phyloP scores from a whole-genome alignment of 2,329 filamentous ascomycete genomes.

The Xylariaceae sp. region DNA sequence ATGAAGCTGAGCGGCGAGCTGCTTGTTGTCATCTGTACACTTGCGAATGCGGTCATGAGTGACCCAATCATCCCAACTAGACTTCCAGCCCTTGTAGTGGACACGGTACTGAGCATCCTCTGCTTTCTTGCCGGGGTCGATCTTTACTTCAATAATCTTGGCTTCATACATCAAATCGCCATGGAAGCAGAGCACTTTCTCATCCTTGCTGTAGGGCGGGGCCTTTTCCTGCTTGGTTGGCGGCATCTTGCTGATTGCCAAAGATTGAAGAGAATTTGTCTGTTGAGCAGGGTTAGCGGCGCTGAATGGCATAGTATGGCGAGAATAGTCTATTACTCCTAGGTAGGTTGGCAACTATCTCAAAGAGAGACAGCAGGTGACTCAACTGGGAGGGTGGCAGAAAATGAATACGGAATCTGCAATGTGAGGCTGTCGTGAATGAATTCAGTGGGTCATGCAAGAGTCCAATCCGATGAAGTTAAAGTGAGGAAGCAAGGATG shows the following conservation, averaged over 20 bases:
- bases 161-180: constrained; percentile 96
- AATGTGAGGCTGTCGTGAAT: too few relatives aligned
- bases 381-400: too few relatives aligned
- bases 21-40: constrained; percentile 90
- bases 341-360: background rate
- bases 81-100: constrained; percentile 99
- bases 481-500: constrained; percentile 7
- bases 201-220: constrained; percentile 65
- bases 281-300: background rate
- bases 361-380: background rate
- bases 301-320: too few relatives aligned
- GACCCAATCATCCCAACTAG: constrained; percentile 99
- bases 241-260: constrained; percentile 26
- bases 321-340: background rate
- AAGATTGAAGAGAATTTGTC: background rate
- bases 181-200: constrained; percentile 94
- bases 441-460: too few relatives aligned
- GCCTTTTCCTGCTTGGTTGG: constrained; percentile 39
- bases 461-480: too few relatives aligned
- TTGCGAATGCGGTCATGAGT: constrained; percentile 89
- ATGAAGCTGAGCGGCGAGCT: constrained; percentile 70
- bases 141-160: constrained; percentile 73
- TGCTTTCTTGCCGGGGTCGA: constrained; percentile 37
- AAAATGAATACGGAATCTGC: too few relatives aligned
- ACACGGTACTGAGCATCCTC: constrained; percentile 80